Percentiles rank a stretch among this genome's conserved stretches.
phyloP scores from a whole-genome alignment of 352 stramenopile genomes.

The Globisporangium megalacanthum region DNA sequence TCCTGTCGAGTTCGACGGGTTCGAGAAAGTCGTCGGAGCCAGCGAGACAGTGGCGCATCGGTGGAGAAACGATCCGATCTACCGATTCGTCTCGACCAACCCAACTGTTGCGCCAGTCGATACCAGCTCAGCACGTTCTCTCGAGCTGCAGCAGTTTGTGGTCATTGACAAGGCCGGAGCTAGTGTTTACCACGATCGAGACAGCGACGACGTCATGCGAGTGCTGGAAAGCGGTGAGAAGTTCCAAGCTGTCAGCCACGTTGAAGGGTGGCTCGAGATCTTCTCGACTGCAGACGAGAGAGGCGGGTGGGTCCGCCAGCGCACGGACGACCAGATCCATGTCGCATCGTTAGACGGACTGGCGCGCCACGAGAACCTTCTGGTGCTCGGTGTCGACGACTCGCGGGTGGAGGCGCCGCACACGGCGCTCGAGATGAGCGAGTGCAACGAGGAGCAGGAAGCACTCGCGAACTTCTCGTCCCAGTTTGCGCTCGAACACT shows the following conservation, averaged over 20 bases:
- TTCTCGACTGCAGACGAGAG: background rate
- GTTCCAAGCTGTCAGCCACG: constrained; percentile 15
- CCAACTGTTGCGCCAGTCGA: background rate
- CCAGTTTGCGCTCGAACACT: constrained; percentile 52
- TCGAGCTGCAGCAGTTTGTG: constrained; percentile 12
- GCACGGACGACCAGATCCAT: constrained; percentile 34
- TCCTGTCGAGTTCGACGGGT: constrained; percentile 47
- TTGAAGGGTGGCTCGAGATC: constrained; percentile 33
- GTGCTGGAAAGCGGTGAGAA: constrained; percentile 16
- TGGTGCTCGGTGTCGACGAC: constrained; percentile 63
- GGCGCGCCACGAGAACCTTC: constrained; percentile 42
- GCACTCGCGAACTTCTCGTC: constrained; percentile 50
- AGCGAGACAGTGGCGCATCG: constrained; percentile 2
- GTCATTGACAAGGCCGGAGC: constrained; percentile 24
- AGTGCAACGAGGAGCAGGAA: constrained; percentile 54
- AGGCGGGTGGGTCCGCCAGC: constrained; percentile 37
- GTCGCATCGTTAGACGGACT: constrained; percentile 12
- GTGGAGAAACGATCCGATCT: constrained; percentile 19
- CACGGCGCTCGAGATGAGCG: constrained; percentile 48
- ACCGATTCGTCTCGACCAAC: constrained; percentile 19
- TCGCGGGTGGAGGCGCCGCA: constrained; percentile 21
- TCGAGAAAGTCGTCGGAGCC: constrained; percentile 20
- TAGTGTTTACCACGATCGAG: constrained; percentile 21
- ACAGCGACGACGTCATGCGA: constrained; percentile 9
- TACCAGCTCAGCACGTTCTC: too few species aligned